A percentile compares a stretch with the other conserved stretches of the same genome.
These are phyloP conservation scores for Gossypium raimondii DNA, from an alignment of 345 rosid species.

Conservation along the genomic window DNA sequence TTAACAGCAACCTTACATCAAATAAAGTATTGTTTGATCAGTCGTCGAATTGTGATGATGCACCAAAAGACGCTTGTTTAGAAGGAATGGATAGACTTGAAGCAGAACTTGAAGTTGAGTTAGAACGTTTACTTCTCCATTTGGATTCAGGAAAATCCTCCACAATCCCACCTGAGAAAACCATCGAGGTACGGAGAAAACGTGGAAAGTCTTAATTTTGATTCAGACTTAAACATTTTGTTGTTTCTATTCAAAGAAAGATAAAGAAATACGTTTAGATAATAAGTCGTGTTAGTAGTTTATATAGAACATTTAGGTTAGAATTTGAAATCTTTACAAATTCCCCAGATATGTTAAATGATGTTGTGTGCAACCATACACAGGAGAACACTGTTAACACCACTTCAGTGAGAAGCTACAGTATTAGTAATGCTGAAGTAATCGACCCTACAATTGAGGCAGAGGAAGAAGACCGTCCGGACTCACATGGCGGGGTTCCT, in stretches of 20 bases:
- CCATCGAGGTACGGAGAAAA: conserved; percentile 27
- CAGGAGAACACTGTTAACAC: conserved; percentile 22
- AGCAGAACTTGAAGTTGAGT: conserved; percentile 73
- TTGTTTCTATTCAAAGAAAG: background rate
- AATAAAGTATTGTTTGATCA: conserved; percentile 20
- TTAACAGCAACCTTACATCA: conserved; percentile 20
- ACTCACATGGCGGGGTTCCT: conserved; percentile 39
- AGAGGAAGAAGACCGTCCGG: conserved; percentile 18
- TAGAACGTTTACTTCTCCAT: conserved; percentile 52
- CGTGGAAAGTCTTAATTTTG: background rate
- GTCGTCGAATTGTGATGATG: conserved; percentile 26
- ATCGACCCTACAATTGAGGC: conserved; percentile 25
- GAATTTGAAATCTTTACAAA: background rate
- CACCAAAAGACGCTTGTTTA: conserved; percentile 25
- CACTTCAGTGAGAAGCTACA: conserved; percentile 18
- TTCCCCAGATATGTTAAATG: background rate
- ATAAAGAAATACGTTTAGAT: background rate
- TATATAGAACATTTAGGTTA: background rate
- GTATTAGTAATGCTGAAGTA: conserved; percentile 35
- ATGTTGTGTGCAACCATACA: conserved; percentile 6
- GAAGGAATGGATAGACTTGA: conserved; percentile 58
- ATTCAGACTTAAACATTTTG: background rate
- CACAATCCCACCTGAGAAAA: conserved; percentile 22
- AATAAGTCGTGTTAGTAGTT: background rate
- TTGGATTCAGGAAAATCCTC: conserved; percentile 34